Percentiles rank a stretch among this genome's conserved stretches.
These are phyloP conservation scores for Trichoderma guizhouense DNA, from an alignment of 2,329 filamentous ascomycete genomes.

Conservation along the genomic window DNA sequence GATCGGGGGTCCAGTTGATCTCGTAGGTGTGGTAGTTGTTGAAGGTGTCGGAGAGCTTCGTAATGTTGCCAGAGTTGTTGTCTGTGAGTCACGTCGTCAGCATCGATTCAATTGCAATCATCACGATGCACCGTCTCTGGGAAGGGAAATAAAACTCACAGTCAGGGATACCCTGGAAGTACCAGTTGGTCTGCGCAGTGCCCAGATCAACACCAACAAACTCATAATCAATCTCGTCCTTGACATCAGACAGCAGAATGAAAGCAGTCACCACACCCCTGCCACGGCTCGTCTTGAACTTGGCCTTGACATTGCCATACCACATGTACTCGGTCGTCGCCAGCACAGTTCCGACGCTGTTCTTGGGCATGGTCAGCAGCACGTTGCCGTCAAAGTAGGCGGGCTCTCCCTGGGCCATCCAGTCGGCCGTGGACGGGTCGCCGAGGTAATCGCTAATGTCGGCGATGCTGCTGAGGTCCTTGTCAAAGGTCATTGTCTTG, in stretches of 20 bases:
- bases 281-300: conserved; percentile 78
- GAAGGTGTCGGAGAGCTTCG: conserved; percentile 62
- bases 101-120: not conserved
- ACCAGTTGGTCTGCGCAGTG: conserved; percentile 89
- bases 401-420: conserved; percentile 81
- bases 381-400: conserved; percentile 65
- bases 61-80: conserved; percentile 70
- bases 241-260: conserved; percentile 90
- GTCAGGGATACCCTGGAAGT: conserved; percentile 88
- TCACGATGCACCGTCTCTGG: not conserved
- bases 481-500: conserved; percentile 67
- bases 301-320: conserved; percentile 91
- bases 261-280: conserved; percentile 94
- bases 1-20: conserved; percentile 86
- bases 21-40: conserved; percentile 83
- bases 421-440: conserved; percentile 74
- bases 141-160: conserved; percentile 53
- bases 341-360: conserved; percentile 82
- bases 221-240: conserved; percentile 98
- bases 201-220: conserved; percentile 78
- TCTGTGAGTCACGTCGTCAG: conserved; percentile 48
- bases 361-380: conserved; percentile 83
- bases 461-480: conserved; percentile 62
- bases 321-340: conserved; percentile 85
- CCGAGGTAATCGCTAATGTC: conserved; percentile 82